phyloP scores from a whole-genome alignment of 805 yeast genomes.

The Metschnikowia picachoensis region DNA sequence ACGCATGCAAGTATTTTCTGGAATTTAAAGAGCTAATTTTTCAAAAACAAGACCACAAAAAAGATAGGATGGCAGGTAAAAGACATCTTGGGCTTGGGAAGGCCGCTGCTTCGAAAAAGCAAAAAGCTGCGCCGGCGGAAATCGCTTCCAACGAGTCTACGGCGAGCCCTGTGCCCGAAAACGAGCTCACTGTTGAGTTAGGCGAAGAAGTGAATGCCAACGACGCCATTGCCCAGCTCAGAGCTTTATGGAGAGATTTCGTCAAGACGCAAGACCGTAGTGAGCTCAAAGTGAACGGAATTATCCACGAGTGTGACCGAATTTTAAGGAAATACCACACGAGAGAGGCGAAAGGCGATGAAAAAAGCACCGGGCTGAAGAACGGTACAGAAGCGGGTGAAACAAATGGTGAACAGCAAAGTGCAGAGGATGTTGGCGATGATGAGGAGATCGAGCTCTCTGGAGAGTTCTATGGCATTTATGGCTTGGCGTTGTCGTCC shows the following conservation, averaged over 20 bases:
- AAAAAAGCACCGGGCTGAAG: not conserved
- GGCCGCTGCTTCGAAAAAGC: slow-evolving; percentile 26
- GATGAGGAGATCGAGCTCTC: slow-evolving; percentile 23
- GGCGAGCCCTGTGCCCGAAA: slow-evolving; percentile 13
- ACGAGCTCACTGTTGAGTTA: slow-evolving; percentile 54
- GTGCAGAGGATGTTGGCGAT: slow-evolving; percentile 1
- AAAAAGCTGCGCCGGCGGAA: slow-evolving; percentile 11
- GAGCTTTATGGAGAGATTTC: slow-evolving; percentile 69
- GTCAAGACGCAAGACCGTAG: slow-evolving; percentile 52
- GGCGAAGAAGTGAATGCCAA: slow-evolving; percentile 67
- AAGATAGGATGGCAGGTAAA: slow-evolving; percentile 19
- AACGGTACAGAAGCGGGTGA: not conserved
- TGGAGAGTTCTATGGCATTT: slow-evolving; percentile 64
- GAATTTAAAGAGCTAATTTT: not conserved
- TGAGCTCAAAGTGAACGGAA: slow-evolving; percentile 70
- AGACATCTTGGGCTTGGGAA: slow-evolving; percentile 41
- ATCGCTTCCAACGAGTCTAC: not conserved
- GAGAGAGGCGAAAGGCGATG: slow-evolving; percentile 7
- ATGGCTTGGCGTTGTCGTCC: slow-evolving; percentile 68
- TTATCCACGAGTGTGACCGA: slow-evolving; percentile 90
- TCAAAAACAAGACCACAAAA: not conserved
- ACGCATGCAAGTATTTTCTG: slow-evolving; percentile 1
- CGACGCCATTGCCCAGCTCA: slow-evolving; percentile 74
- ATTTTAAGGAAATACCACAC: slow-evolving; percentile 47
- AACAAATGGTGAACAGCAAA: not conserved